Conservation (phyloP, 352 stramenopile genomes). For the Phytophthora uliginosa region DNA sequence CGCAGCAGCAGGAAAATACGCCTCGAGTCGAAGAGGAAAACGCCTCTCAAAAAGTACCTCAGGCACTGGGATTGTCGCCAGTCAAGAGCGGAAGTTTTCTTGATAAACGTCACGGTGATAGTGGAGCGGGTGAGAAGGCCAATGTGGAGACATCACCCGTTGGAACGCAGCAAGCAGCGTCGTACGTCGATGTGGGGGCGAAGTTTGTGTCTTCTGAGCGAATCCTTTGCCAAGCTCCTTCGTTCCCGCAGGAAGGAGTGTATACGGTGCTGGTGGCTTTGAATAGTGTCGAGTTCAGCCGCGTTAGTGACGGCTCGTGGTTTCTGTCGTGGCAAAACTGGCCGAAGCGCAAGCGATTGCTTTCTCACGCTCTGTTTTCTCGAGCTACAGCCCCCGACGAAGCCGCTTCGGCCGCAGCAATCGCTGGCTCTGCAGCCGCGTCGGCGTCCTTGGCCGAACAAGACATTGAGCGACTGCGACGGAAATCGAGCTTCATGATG, state of each 20-base stretch:
- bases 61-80: background rate
- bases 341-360: slow-evolving; percentile 73
- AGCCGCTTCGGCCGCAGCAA: slow-evolving; percentile 25
- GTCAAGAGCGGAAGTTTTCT: slow-evolving; percentile 1
- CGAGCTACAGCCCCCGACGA: slow-evolving; percentile 20
- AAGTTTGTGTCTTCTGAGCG: slow-evolving; percentile 63
- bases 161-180: background rate
- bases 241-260: slow-evolving; percentile 72
- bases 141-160: background rate
- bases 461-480: slow-evolving; percentile 37
- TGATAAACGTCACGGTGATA: slow-evolving; percentile 14
- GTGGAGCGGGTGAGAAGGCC: slow-evolving; percentile 2
- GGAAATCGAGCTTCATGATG: slow-evolving; percentile 61
- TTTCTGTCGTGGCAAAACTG: slow-evolving; percentile 89
- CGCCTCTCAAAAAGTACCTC: background rate
- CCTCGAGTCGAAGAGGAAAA: slow-evolving; percentile 20
- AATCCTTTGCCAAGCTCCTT: slow-evolving; percentile 55
- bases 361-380: slow-evolving; percentile 51
- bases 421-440: slow-evolving; percentile 24
- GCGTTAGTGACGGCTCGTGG: slow-evolving; percentile 62
- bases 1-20: slow-evolving; percentile 18
- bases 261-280: slow-evolving; percentile 74
- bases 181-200: slow-evolving; percentile 30
- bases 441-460: slow-evolving; percentile 33
- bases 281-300: slow-evolving; percentile 77